These are phyloP conservation scores for Clonostachys solani DNA, from an alignment of 2,329 filamentous ascomycete species.

Conservation along the genomic window DNA sequence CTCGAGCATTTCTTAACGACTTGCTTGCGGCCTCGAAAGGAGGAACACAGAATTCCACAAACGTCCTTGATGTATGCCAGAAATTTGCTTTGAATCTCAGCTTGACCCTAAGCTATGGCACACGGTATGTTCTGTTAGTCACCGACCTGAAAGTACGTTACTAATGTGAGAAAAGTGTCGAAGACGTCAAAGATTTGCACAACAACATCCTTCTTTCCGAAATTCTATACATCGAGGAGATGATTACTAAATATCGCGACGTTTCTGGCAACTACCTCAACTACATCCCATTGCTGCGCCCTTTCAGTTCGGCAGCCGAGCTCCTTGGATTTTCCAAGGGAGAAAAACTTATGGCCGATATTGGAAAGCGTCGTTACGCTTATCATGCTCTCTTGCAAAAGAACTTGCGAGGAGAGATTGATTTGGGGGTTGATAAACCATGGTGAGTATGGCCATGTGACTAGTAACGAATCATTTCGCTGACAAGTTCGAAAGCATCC, in stretches of 20 bases:
- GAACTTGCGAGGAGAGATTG: slow-evolving; percentile 8
- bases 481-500: slow-evolving; percentile 40
- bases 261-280: slow-evolving; percentile 10
- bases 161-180: slow-evolving; percentile 13
- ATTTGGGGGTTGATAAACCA: slow-evolving; percentile 56
- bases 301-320: slow-evolving; percentile 5
- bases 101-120: slow-evolving; percentile 60
- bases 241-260: slow-evolving; percentile 8
- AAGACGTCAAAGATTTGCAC: slow-evolving; percentile 9
- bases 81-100: slow-evolving; percentile 61
- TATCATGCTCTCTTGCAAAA: slow-evolving; percentile 11
- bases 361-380: slow-evolving; percentile 9
- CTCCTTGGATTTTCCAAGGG: slow-evolving; percentile 1
- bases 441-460: slow-evolving; percentile 16
- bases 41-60: slow-evolving; percentile 48
- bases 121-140: slow-evolving; percentile 26
- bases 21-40: slow-evolving; percentile 49
- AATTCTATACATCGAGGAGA: slow-evolving; percentile 12
- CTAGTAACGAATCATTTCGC: background rate
- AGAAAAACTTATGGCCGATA: slow-evolving; percentile 6
- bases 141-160: no score
- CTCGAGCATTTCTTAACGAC: slow-evolving; percentile 53
- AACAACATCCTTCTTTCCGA: slow-evolving; percentile 16
- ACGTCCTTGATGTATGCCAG: slow-evolving; percentile 59
- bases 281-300: slow-evolving; percentile 12